Percentiles rank a stretch among this genome's conserved stretches.
phyloP scores from a whole-genome alignment of 2,329 filamentous ascomycete genomes.

The Verticillium dahliae region DNA sequence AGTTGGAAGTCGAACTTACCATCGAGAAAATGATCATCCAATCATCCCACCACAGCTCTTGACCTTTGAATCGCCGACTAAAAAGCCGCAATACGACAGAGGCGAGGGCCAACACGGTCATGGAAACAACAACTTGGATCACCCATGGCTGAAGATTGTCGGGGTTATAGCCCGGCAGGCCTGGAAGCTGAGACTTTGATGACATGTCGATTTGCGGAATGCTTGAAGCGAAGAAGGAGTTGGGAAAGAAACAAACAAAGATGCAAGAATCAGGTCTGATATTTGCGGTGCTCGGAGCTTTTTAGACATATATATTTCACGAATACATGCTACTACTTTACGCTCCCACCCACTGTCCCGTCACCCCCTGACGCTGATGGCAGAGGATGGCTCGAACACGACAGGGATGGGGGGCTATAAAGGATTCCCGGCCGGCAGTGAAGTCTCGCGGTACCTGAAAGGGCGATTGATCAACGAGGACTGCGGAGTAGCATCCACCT shows the following conservation, averaged over 20 bases:
- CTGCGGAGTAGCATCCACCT: background rate
- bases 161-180: conserved; percentile 23
- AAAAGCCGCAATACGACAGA: conserved; percentile 31
- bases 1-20: conserved; percentile 20
- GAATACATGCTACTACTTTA: background rate
- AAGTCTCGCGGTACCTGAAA: background rate
- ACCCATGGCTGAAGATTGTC: conserved; percentile 35
- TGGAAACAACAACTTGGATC: conserved; percentile 28
- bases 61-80: conserved; percentile 33
- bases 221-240: background rate
- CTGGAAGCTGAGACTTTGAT: conserved; percentile 12
- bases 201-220: background rate
- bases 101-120: conserved; percentile 32
- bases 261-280: background rate
- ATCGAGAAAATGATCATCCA: conserved; percentile 41
- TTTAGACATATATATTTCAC: background rate
- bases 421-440: background rate
- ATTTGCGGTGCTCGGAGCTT: background rate
- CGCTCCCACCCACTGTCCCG: background rate
- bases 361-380: background rate
- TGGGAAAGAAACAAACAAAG: background rate
- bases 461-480: background rate
- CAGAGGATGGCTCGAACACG: background rate
- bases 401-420: background rate
- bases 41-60: conserved; percentile 43